Evolutionary conservation across 371 early-diverging fungal species (phyloP).

Genomic region (Thermomucor indicae-seudaticae): DNA sequence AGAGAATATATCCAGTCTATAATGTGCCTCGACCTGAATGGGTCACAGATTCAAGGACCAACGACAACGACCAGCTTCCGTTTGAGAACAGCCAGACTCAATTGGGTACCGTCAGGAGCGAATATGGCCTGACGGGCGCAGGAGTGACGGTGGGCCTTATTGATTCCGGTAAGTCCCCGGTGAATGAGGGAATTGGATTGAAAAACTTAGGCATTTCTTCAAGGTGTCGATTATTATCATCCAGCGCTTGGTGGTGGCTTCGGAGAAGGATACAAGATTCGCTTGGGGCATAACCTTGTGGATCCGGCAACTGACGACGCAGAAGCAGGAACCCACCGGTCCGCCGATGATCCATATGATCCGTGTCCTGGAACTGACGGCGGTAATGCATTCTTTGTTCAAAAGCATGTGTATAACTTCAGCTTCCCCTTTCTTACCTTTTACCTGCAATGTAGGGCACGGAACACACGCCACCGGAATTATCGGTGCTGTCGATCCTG

Average conservation of each 20-base stretch:
- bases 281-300: slow-evolving; percentile 24
- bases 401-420: background rate
- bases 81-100: slow-evolving; percentile 10
- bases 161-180: slow-evolving; percentile 18
- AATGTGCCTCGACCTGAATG: slow-evolving; percentile 27
- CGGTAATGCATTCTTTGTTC: slow-evolving; percentile 11
- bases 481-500: slow-evolving; percentile 43
- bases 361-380: slow-evolving; percentile 15
- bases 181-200: no score
- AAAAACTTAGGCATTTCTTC: no score
- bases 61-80: slow-evolving; percentile 5
- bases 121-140: slow-evolving; percentile 8
- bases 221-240: slow-evolving; percentile 55
- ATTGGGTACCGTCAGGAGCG: slow-evolving; percentile 5
- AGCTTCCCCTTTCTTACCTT: background rate
- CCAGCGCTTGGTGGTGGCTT: slow-evolving; percentile 64
- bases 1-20: slow-evolving; percentile 24
- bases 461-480: slow-evolving; percentile 65
- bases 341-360: slow-evolving; percentile 15
- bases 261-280: slow-evolving; percentile 50
- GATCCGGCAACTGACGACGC: slow-evolving; percentile 15
- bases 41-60: background rate
- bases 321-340: slow-evolving; percentile 13
- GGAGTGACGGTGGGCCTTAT: slow-evolving; percentile 23
- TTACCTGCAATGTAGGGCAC: slow-evolving; percentile 16